Evolutionary conservation across 768 basidiomycete species (phyloP), one percentile per base, ranked within the genome.

Genomic region (Suillus alpinus): DNA sequence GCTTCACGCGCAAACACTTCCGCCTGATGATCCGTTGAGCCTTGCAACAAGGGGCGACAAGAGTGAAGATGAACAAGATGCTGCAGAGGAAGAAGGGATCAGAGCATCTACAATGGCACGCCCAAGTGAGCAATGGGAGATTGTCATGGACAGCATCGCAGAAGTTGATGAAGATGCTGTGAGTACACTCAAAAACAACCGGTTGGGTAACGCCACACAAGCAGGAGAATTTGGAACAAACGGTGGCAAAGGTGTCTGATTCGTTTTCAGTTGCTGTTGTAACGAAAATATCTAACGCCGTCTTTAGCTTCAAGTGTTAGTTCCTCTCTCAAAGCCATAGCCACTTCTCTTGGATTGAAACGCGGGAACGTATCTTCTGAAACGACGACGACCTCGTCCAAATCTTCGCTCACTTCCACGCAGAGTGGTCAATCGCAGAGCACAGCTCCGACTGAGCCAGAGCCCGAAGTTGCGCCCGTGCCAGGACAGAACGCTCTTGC

Each of bases 41-140:
- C 75, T 87, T 31, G 86, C 85, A 9, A 72, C 79, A 3, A 77
- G 82, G 36, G 83, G 80, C 66, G 86, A 86, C 63, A 71, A 69
- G 20, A 71, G 71, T 32, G 76, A 75, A 16, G 72, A 70, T 34
- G 72, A 74, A 58, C 64, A 62, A 29, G 70, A 75, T 3, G 69
- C 75, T 13, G 67, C 68, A 18, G 66, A 63, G 44, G 57, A 58
- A n/a, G 53, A 60, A 31, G 31, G 58, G 50, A 58, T 63, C 0
- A 51, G 16, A 12, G 50, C 63, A 62, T 20, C 50, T 63, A 59
- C 71, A 41, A 68, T 77, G 61, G 75, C 85, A 10, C 81, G 89
- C 46, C 88, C 88, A 0, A 90, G 89, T 67, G 88, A 91, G 66
- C 87, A 89, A 66, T 93, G 92, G 91, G 89, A 91, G 68, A 76